phyloP scores from a whole-genome alignment of 306 rosid species.

The Rosa lucieae region DNA sequence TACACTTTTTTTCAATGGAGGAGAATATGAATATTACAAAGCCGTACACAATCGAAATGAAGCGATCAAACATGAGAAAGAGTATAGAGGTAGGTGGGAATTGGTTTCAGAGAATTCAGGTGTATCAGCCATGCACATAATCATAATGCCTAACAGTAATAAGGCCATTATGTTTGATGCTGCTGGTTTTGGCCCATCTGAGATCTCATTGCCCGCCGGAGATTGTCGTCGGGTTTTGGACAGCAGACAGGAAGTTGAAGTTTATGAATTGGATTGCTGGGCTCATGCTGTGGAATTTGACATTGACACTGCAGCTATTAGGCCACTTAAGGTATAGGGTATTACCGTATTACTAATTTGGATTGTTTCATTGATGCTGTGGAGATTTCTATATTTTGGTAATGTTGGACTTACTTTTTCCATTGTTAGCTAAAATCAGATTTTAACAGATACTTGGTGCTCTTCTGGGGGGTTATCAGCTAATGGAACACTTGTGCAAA shows the following conservation, averaged over 20 bases:
- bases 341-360: not conserved
- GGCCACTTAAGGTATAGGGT: slow-evolving; percentile 16
- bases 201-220: slow-evolving; percentile 10
- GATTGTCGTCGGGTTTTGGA: slow-evolving; percentile 3
- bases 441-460: slow-evolving; percentile 17
- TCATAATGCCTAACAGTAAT: slow-evolving; percentile 8
- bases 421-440: slow-evolving; percentile 10
- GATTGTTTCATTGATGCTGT: not conserved
- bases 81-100: slow-evolving; percentile 17
- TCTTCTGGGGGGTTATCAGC: slow-evolving; percentile 22
- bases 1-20: slow-evolving; percentile 1
- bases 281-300: slow-evolving; percentile 21
- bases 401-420: not conserved
- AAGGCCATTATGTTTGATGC: slow-evolving; percentile 14
- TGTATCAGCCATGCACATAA: slow-evolving; percentile 22
- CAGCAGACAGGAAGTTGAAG: slow-evolving; percentile 6
- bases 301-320: slow-evolving; percentile 1
- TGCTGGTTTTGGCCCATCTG: slow-evolving; percentile 19
- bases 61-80: not conserved
- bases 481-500: slow-evolving; percentile 16
- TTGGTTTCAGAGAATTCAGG: slow-evolving; percentile 19
- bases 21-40: not conserved
- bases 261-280: slow-evolving; percentile 16
- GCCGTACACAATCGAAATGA: not conserved
- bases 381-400: not conserved